Conservation (phyloP, 2,329 filamentous ascomycete genomes). For the Xylariomycetidae sp. region DNA sequence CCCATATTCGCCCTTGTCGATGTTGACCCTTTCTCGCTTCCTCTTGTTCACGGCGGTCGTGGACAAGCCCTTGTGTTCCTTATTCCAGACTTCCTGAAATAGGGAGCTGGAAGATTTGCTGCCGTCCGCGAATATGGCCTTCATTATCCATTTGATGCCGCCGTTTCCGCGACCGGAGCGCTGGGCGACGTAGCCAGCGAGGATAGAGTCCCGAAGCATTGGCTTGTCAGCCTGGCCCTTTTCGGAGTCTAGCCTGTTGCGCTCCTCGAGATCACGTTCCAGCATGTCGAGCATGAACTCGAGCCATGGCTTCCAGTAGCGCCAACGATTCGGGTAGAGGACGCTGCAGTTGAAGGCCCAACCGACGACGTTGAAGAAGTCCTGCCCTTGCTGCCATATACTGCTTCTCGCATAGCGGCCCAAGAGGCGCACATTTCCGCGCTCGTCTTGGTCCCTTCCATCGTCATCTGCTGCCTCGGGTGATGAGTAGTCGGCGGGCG, state of each 20-base stretch:
- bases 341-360: slow-evolving; percentile 93
- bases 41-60: slow-evolving; percentile 40
- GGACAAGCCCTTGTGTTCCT: slow-evolving; percentile 50
- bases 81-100: slow-evolving; percentile 62
- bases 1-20: slow-evolving; percentile 54
- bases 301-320: slow-evolving; percentile 74
- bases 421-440: slow-evolving; percentile 47
- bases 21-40: slow-evolving; percentile 45
- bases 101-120: slow-evolving; percentile 42
- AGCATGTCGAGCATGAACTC: slow-evolving; percentile 73
- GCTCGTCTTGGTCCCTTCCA: slow-evolving; percentile 42
- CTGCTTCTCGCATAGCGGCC: slow-evolving; percentile 59
- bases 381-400: slow-evolving; percentile 69
- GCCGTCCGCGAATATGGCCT: slow-evolving; percentile 63
- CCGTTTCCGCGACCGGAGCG: slow-evolving; percentile 38
- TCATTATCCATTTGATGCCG: slow-evolving; percentile 48
- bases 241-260: slow-evolving; percentile 42
- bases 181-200: slow-evolving; percentile 53
- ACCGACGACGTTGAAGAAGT: slow-evolving; percentile 84
- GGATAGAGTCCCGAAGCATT: slow-evolving; percentile 47
- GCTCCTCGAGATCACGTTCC: slow-evolving; percentile 61
- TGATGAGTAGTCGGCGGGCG: slow-evolving; percentile 37
- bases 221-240: slow-evolving; percentile 23
- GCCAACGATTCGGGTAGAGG: slow-evolving; percentile 67
- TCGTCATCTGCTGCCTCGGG: slow-evolving; percentile 43